Base-by-base conservation (phyloP, 2,329 filamentous ascomycete genomes). In the Emericellopsis atlantica region DNA sequence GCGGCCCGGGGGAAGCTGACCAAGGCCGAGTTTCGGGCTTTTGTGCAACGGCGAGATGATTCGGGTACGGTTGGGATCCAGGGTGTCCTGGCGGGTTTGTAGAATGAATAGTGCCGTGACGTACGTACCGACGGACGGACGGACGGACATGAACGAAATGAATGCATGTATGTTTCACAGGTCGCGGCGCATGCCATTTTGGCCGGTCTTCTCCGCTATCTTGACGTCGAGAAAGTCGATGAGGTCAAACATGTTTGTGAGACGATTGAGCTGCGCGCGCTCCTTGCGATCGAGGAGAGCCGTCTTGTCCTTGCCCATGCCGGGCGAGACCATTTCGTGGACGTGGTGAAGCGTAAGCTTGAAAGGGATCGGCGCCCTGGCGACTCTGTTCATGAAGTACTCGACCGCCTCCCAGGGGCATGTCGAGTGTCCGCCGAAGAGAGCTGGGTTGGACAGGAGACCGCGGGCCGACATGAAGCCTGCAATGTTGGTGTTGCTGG, bases 31-130 rank as follows among this genome's bases (percentile, higher is more conserved):
- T 80, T 95, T 57, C 81, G 84, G 63, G 79, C 81, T 2, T 95
- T 90, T 71, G 80, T 96, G 44, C 71, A 85, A 57, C 81, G 77
- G 61, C 73, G 90, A 45, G 90, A 95, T 56, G 90, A 96, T 62
- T 82, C 80, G 23, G 76, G 78, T 45, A 88, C 76, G 47, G 74
- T 81, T 18, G 88, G 84, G 1, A 84, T 95, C 51, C 88, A 94
- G 65, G 79, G 81, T 55, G 84, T 92, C 39, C 65, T 95, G 54
- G 80, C 79, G 50, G 71, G 75, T 39, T 57, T 89, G 47, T 73
- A 47, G 50, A 14, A 39, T 36, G 41, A 40, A 35, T 41, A 15
- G 34, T 5, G 5, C 24, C n/a, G 23, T 26, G 12, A 6, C 33
- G 24, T 23, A n/a, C 16, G n/a, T n/a, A n/a, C n/a, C n/a, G n/a